Base-by-base conservation (phyloP, 2,329 filamentous ascomycete species). In the Calonectria pauciramosa region DNA sequence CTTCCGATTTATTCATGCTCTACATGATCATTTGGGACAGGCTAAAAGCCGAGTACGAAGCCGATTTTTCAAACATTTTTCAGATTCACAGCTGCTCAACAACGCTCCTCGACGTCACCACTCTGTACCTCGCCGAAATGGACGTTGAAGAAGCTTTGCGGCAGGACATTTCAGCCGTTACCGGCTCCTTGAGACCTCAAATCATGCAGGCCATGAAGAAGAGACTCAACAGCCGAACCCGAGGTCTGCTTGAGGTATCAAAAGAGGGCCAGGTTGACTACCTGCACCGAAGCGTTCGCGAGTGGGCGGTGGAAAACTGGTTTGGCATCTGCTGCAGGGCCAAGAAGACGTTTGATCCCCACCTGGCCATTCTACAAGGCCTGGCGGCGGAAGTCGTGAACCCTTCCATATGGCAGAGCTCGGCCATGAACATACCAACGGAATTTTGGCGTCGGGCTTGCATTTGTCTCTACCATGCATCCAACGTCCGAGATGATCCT, bases 381-480 rank as follows among this genome's bases (percentile, higher is more conserved):
- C 36, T 63, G 3, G 14, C 34, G 6, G 56, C 28, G 23, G 56
- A 63, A 13, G 28, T 63, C 30, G 34, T 18, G 7, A 41, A 38
- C 56, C 56, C 34, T 9, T 34, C 34, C 11, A 63, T 41, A 8
- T 63, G 56, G 56, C 14, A 41, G 16, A 63, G 34, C 14, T 2
- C 56, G 8, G 34, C 23, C 56, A 63, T 63, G 56, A 63, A 63
- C 56, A 28, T 63, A 20, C 56, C 56, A 8, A 63, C 56, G 6
- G 56, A 63, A 16, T 63, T 63, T 63, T 63, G 56, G 56, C 56
- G 56, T 16, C 56, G 56, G 7, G 56, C 56, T 7, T 63, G 56
- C 56, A 63, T 63, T n/a, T 63, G 56, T 18, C 56, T 63, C 23
- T 63, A 63, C n/a, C 56, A 63, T 16, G 56, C 56, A 13, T 63